phyloP scores from a whole-genome alignment of 2,329 filamentous ascomycete species.

The Fusarium sp. region DNA sequence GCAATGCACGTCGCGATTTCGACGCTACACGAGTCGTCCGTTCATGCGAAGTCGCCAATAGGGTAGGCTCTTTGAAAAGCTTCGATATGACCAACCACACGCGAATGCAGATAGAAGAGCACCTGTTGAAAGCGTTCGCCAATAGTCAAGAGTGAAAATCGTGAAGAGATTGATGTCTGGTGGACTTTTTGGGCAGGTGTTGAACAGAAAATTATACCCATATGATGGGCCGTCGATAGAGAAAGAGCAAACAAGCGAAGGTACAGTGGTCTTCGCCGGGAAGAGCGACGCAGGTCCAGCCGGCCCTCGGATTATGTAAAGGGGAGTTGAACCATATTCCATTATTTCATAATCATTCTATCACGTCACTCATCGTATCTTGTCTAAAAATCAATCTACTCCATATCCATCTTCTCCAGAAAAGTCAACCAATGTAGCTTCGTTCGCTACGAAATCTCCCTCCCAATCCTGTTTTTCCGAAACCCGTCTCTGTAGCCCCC shows the following conservation, averaged over 20 bases:
- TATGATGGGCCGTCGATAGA: no score
- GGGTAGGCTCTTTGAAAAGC: not conserved
- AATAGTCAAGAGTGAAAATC: not conserved
- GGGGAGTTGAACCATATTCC: slow-evolving; percentile 1
- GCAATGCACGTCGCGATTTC: not conserved
- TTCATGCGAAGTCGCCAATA: not conserved
- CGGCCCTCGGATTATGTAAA: not conserved
- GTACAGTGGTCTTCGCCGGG: not conserved
- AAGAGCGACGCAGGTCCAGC: not conserved
- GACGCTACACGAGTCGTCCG: not conserved
- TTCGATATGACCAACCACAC: not conserved
- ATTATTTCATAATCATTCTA: slow-evolving; percentile 27
- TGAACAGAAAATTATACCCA: accelerated
- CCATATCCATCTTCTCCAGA: slow-evolving; percentile 25
- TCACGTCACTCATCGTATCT: slow-evolving; percentile 4
- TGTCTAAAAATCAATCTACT: slow-evolving; percentile 28
- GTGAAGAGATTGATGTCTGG: not conserved
- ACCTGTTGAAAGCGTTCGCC: not conserved
- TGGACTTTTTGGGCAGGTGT: not conserved
- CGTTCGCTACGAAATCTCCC: slow-evolving; percentile 30
- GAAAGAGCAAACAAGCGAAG: not conserved
- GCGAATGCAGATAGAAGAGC: not conserved
- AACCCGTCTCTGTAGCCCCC: slow-evolving; percentile 20
- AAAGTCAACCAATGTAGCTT: slow-evolving; percentile 39
- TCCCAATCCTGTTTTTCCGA: slow-evolving; percentile 31